Evolutionary conservation across 2,329 filamentous ascomycete species (phyloP), one percentile per base, ranked within the genome.

Genomic region (Fusarium nisikadoi): DNA sequence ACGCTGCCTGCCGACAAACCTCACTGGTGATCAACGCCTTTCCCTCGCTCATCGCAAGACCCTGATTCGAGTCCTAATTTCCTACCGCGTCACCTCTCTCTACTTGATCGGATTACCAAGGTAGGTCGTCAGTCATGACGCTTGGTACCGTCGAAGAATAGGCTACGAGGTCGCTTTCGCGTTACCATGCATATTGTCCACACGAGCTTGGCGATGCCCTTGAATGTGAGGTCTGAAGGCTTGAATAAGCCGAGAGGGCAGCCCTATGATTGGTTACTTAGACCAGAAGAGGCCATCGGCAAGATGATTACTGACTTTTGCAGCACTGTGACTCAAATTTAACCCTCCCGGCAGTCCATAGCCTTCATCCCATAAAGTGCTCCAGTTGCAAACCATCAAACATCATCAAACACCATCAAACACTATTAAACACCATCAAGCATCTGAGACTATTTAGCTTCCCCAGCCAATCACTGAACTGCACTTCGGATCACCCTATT

Each of bases 1-100:
- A 5, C 4, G 12, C 14, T n/a, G 6, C 6, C 25, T 16, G 25
- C 8, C 13, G 13, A 6, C 1, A 11, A n/a, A 7, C 23, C 13
- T 20, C 25, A 20, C 25, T 46, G 43, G 6, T 11, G 42, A 16
- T 8, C 25, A 16, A 46, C 3, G 8, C 25, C 8, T 7, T 29
- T 25, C 19, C 10, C 8, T 29, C 14, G 2, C 42, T 27, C 42
- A 27, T 27, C 25, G 12, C 17, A 9, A 45, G 43, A 29, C 43
- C 25, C 12, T 11, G 25, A 12, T 20, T n/a, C 25, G 20, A 16
- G 8, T 20, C 12, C 4, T 12, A 46, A 46, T 9, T 11, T 19
- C 43, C 23, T 25, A 14, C 25, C 25, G 19, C 12, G 8, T 1
- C 8, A 14, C 3, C 12, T 20, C 23, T 46, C 8, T 46, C 25